Conservation (phyloP, 106 monocot genomes). For the Posidonia australis region DNA sequence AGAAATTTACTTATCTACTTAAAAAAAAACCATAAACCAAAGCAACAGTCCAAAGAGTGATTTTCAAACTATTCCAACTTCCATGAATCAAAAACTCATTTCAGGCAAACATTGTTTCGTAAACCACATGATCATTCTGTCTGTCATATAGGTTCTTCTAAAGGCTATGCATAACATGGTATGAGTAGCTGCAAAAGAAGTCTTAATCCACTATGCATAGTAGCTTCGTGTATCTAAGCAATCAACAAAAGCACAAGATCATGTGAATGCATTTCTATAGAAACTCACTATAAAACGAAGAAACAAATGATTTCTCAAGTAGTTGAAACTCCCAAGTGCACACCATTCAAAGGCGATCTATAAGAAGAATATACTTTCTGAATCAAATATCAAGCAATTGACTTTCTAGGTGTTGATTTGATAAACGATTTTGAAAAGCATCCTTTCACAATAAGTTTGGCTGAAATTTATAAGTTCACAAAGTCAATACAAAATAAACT, state of each 20-base stretch:
- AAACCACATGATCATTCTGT: conserved; percentile 38
- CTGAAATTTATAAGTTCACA: too few species aligned
- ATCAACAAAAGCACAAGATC: conserved; percentile 14
- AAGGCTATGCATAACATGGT: conserved; percentile 80
- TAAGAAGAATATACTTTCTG: too few species aligned
- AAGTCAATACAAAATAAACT: too few species aligned
- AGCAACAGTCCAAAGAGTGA: conserved; percentile 78
- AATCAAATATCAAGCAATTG: too few species aligned
- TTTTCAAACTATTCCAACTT: conserved; percentile 57
- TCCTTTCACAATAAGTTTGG: too few species aligned
- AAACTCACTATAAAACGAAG: background rate
- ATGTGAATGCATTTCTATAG: background rate
- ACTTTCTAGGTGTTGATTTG: too few species aligned
- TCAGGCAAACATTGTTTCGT: conserved; percentile 98
- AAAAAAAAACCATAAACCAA: conserved; percentile 94
- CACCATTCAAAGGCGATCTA: too few species aligned
- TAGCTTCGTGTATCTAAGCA: conserved; percentile 85
- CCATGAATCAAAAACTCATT: conserved; percentile 84
- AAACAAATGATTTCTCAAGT: too few species aligned
- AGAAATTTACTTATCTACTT: conserved; percentile 45
- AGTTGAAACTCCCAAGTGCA: too few species aligned
- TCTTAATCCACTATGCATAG: conserved; percentile 81
- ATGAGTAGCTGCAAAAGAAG: conserved; percentile 98
- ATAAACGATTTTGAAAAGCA: too few species aligned
- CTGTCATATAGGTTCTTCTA: conserved; percentile 62